Base-by-base conservation (phyloP, 1,139 yeast genomes). In the Pneumocystis canis region DNA sequence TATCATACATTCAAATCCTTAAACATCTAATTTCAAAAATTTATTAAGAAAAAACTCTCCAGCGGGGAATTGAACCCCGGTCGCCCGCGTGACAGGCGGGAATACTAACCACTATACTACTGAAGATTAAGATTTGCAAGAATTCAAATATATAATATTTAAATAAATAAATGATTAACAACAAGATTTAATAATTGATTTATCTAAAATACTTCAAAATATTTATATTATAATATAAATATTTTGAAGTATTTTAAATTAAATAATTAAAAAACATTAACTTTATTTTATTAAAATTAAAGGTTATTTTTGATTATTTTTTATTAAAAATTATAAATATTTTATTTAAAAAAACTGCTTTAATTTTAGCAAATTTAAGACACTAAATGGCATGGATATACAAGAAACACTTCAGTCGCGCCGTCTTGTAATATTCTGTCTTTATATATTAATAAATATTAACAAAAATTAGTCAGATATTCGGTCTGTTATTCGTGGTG, bases 61-160 rank as follows among this genome's bases (percentile, higher is more conserved):
- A 60, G 60, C 63, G 63, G 63, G 63, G 63, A 61, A 58, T 61
- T 58, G 63, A 61, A 61, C 63, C 63, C 63, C 63, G 63, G 63
- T 61, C 63, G 63, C 63, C 63, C 63, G 63, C 63, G 63, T 61
- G 63, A 61, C 63, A 61, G 60, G 63, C 63, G 63, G 63, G 63
- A 61, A 61, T 61, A 60, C 60, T 61, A 58, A 61, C 63, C 63
- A 58, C 60, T 61, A 41, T 60, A 61, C 63, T 60, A 61, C 60
- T 60, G 60, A 61, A 61, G 63, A 61, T 61, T 2, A 3, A 2
- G 16, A 30, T 41, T 20, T 41, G 14, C 2, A 9, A n/a, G n/a
- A n/a, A n/a, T n/a, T n/a, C 11, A 1, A 11, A 25, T 11, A 25
- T 47, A 9, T 25, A 47, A 25, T 25, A 28, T 9, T 47, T 47